Percentiles rank a stretch among this genome's conserved stretches.
Evolutionary conservation across 192 early-diverging fungal species (phyloP).

Genomic region (Coemansia sp.): DNA sequence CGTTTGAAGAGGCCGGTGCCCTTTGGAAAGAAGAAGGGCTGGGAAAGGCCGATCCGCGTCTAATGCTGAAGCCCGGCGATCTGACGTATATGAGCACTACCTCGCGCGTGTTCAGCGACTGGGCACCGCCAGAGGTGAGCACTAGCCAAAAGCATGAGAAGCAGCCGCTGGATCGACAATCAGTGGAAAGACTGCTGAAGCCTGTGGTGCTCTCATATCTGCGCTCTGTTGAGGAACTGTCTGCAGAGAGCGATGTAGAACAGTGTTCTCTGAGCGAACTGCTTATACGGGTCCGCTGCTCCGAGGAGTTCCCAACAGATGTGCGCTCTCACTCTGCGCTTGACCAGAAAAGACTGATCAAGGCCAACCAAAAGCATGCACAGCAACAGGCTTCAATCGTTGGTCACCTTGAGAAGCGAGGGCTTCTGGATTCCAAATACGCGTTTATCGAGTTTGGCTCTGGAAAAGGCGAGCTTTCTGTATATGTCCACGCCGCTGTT

Average conservation of each 20-base stretch:
- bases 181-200: conserved; percentile 4
- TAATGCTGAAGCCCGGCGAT: conserved; percentile 34
- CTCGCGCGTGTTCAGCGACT: conserved; percentile 7
- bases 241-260: background rate
- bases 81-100: conserved; percentile 7
- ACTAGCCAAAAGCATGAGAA: background rate
- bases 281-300: conserved; percentile 16
- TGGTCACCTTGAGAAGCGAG: conserved; percentile 67
- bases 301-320: conserved; percentile 18
- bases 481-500: conserved; percentile 52
- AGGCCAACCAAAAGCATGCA: conserved; percentile 52
- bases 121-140: background rate
- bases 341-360: background rate
- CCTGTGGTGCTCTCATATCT: conserved; percentile 11
- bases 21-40: conserved; percentile 33
- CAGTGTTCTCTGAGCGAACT: conserved; percentile 12
- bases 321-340: conserved; percentile 16
- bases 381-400: conserved; percentile 77
- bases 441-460: conserved; percentile 83
- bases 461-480: conserved; percentile 63
- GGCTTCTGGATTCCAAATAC: conserved; percentile 59
- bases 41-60: conserved; percentile 21
- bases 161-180: background rate
- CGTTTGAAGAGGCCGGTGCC: conserved; percentile 5
- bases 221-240: conserved; percentile 2